Percentiles rank a stretch among this genome's conserved stretches.
Evolutionary conservation across 495 filamentous ascomycete genomes (phyloP).

Genomic region (Tuber aestivum): DNA sequence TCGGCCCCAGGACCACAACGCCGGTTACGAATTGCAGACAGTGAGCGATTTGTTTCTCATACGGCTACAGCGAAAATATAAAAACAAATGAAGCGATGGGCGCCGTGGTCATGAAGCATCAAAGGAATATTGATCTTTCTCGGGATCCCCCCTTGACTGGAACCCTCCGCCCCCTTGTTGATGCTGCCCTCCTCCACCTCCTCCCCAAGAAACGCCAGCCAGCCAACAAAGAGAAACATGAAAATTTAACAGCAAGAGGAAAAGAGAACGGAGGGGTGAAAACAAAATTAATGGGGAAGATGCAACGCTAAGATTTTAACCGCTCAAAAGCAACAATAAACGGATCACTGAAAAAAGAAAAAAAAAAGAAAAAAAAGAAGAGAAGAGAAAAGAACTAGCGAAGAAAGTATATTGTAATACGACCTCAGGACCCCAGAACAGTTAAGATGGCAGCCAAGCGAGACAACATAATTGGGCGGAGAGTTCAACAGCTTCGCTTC

Average conservation of each 20-base stretch:
- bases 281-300: slow-evolving; percentile 11
- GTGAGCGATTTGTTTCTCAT: neutral
- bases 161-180: slow-evolving; percentile 5
- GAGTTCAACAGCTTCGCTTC: slow-evolving; percentile 11
- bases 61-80: neutral
- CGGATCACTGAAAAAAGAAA: slow-evolving; percentile 15
- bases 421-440: slow-evolving; percentile 14
- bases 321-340: slow-evolving; percentile 29
- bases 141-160: neutral
- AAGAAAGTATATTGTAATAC: slow-evolving; percentile 4
- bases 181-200: neutral
- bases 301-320: slow-evolving; percentile 37
- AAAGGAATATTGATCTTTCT: neutral
- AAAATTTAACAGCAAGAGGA: slow-evolving; percentile 17
- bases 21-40: neutral
- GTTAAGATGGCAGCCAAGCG: slow-evolving; percentile 7
- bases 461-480: slow-evolving; percentile 10
- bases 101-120: neutral
- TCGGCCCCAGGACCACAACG: neutral
- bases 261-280: slow-evolving; percentile 12
- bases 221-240: slow-evolving; percentile 11
- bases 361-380: slow-evolving; percentile 16
- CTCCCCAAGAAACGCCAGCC: slow-evolving; percentile 26
- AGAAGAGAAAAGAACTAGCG: neutral
- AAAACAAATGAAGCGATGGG: neutral